Evolutionary conservation across 2,329 filamentous ascomycete genomes (phyloP), one percentile per base, ranked within the genome.

Genomic region (Cladosporium colombiae): DNA sequence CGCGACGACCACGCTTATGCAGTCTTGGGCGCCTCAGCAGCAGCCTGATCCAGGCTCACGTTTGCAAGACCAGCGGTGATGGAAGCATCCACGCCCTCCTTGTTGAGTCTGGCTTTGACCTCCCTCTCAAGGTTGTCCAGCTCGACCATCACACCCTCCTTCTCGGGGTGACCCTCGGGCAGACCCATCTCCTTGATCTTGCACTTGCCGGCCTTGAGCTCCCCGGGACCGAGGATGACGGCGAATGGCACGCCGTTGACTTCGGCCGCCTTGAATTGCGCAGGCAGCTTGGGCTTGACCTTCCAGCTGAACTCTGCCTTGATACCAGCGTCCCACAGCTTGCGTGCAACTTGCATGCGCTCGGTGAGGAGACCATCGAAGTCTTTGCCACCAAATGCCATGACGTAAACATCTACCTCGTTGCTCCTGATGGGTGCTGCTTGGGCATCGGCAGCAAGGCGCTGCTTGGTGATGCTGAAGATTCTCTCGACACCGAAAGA

Each of bases 401-500:
- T 98, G 74, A 98, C 90, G 79, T 88, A 97, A 55, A 93, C 93
- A 75, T 98, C 93, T 2, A 93, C 89, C 72, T 95, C 91, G 74
- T 89, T 92, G 69, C 84, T 84, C 69, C 91, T 83, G 62, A 88
- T 80, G 33, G 80, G 71, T 23, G 83, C 78, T n/a, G 80, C 78
- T 64, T 81, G 85, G 73, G 85, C 84, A 66, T 87, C 86, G 65
- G 85, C 86, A 68, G 86, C 87, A 76, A 92, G 84, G 58, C 89
- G 85, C 14, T 91, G 89, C 78, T 96, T 93, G 70, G 90, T 92
- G 75, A 97, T 93, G 72, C 91, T 92, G 81, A 96, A 97, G 74
- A 98, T 97, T 72, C 94, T 89, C 79, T 98, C 94, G 58, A 97
- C 92, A 64, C 94, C 94, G 75, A 98, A 97, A 1, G 93, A 97